Evolutionary conservation across 495 filamentous ascomycete species (phyloP), one percentile per base, ranked within the genome.

Genomic region (Daldinia loculata): DNA sequence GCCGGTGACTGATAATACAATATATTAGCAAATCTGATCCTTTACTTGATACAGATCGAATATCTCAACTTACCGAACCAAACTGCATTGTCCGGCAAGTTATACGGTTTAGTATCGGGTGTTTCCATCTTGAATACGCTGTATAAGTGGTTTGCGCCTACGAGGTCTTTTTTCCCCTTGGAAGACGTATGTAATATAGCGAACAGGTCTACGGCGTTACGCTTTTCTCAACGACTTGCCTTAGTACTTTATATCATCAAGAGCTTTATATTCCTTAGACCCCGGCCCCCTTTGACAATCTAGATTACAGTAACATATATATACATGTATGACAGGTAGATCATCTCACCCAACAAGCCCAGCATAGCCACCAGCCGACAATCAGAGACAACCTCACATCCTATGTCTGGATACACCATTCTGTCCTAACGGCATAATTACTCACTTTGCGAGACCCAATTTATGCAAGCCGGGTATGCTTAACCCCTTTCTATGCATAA

Each of bases 31-130:
- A 19, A 2, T 22, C 43, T 48, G 19, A 11, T 24, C 15, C 2
- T n/a, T 6, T 41, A 5, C 5, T 41, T 22, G 19, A 24, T 11
- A 17, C 24, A 9, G 12, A 0, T 48, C 9, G 36, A 19, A 22
- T 6, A 19, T 8, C 48, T 22, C 8, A 41, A 61, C 81, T 76
- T 74, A 84, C 82, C 83, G 66, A 87, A 80, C 84, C 84, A 87
- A 72, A 82, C 79, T 39, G 84, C 84, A 61, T 83, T 78, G n/a
- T 72, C 3, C n/a, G 84, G 83, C 34, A 85, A 78, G 12, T 70
- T 68, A 71, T 85, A 85, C 1, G 74, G 76, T 41, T 81, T 67
- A n/a, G 63, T 71, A 56, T 78, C 77, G 15, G 76, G 58, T 4
- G 67, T 59, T 26, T 72, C 72, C 78, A 79, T 79, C 15, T 60